These are phyloP conservation scores for Caryopteris hybrid DNA, from an alignment of 305 asterid species.

Conservation along the genomic window DNA sequence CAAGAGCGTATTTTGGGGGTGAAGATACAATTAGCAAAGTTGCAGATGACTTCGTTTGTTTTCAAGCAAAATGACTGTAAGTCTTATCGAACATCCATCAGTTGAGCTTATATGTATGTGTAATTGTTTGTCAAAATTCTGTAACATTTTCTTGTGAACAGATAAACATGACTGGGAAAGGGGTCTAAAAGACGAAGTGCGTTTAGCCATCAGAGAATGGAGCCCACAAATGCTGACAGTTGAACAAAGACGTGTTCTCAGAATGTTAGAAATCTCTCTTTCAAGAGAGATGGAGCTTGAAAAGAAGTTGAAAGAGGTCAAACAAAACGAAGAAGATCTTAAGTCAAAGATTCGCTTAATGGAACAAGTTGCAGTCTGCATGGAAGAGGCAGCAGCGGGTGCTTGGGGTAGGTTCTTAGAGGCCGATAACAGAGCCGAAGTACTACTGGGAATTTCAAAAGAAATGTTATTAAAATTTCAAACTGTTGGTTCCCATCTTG, in stretches of 20 bases:
- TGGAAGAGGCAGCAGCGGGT: slow-evolving; percentile 94
- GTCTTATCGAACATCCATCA: slow-evolving; percentile 17
- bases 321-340: slow-evolving; percentile 75
- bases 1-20: slow-evolving; percentile 63
- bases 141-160: slow-evolving; percentile 17
- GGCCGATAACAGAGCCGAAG: slow-evolving; percentile 71
- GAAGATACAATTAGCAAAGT: slow-evolving; percentile 71
- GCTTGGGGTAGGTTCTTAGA: slow-evolving; percentile 83
- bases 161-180: slow-evolving; percentile 38
- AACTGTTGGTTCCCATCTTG: slow-evolving; percentile 23
- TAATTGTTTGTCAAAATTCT: neutral
- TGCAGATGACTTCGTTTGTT: slow-evolving; percentile 69
- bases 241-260: slow-evolving; percentile 52
- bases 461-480: slow-evolving; percentile 56
- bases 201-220: slow-evolving; percentile 25
- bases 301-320: slow-evolving; percentile 51
- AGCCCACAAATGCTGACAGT: slow-evolving; percentile 41
- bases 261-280: slow-evolving; percentile 80
- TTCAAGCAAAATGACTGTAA: slow-evolving; percentile 61
- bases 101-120: neutral
- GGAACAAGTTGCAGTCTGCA: slow-evolving; percentile 66
- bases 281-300: slow-evolving; percentile 74
- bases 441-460: slow-evolving; percentile 74
- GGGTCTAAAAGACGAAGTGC: slow-evolving; percentile 37
- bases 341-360: slow-evolving; percentile 52